A percentile compares a stretch with the other conserved stretches of the same genome.
Evolutionary conservation across 148 eudicot genomes (phyloP).

Genomic region (Nyssa sinensis): DNA sequence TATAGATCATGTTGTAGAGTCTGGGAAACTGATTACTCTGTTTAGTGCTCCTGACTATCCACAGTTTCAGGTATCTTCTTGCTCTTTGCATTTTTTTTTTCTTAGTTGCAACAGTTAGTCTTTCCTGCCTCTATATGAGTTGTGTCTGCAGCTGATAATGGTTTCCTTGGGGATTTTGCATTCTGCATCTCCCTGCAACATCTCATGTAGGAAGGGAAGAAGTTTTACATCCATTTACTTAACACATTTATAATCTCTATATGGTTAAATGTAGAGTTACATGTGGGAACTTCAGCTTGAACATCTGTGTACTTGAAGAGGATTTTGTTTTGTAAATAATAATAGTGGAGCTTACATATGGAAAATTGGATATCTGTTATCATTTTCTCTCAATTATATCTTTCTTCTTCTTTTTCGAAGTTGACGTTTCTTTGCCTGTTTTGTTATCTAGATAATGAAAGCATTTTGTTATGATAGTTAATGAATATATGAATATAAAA

Average conservation of each 20-base stretch:
- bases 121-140: neutral
- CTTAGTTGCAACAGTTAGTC: neutral
- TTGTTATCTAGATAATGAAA: neutral
- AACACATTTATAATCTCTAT: neutral
- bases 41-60: constrained; percentile 99
- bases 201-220: neutral
- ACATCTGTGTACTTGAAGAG: neutral
- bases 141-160: constrained; percentile 1
- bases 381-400: neutral
- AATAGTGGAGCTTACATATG: neutral
- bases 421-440: neutral
- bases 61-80: constrained; percentile 74
- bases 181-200: neutral
- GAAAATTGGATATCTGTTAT: neutral
- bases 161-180: neutral
- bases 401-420: neutral
- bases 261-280: neutral
- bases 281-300: too few relatives aligned
- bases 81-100: constrained; percentile 1
- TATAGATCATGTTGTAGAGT: constrained; percentile 85
- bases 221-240: neutral
- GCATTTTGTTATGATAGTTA: too few relatives aligned
- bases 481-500: neutral
- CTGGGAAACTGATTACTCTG: constrained; percentile 90
- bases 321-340: neutral